These are phyloP conservation scores for Nitzschia sp. DNA, from an alignment of 108 stramenopile genomes.

Conservation along the genomic window DNA sequence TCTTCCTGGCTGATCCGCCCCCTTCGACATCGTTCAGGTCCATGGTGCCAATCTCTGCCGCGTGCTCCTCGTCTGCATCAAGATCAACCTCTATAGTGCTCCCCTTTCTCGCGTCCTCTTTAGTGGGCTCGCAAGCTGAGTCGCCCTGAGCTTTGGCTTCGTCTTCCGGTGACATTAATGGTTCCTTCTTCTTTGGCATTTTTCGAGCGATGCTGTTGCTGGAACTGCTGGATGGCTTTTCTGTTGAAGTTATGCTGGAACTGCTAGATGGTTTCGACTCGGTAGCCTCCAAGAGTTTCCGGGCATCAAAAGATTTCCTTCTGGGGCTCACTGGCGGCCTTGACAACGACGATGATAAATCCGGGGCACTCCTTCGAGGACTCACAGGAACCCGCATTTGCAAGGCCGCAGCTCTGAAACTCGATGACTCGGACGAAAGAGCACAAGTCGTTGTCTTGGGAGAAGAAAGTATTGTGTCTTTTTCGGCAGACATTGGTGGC, in stretches of 20 bases:
- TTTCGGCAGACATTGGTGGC: no score
- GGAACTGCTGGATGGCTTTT: background rate
- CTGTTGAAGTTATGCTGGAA: background rate
- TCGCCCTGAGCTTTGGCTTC: no score
- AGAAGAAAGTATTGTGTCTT: no score
- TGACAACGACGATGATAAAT: background rate
- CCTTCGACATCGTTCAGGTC: no score
- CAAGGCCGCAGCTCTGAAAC: no score
- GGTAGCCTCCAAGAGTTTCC: background rate
- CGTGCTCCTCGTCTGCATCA: no score
- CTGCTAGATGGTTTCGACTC: background rate
- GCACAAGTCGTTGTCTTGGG: no score
- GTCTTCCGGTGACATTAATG: background rate
- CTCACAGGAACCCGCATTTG: background rate
- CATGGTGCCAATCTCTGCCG: no score
- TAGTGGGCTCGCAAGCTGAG: no score
- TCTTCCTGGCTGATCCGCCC: no score
- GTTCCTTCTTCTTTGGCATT: background rate
- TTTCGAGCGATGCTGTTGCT: background rate
- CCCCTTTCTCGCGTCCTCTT: no score
- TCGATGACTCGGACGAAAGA: background rate
- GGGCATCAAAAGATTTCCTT: background rate
- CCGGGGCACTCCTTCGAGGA: background rate
- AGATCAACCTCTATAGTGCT: no score
- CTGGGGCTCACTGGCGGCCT: background rate